Evolutionary conservation across 1,284 basidiomycete species (phyloP), one percentile per base, ranked within the genome.

Genomic region (Testicularia cyperi): DNA sequence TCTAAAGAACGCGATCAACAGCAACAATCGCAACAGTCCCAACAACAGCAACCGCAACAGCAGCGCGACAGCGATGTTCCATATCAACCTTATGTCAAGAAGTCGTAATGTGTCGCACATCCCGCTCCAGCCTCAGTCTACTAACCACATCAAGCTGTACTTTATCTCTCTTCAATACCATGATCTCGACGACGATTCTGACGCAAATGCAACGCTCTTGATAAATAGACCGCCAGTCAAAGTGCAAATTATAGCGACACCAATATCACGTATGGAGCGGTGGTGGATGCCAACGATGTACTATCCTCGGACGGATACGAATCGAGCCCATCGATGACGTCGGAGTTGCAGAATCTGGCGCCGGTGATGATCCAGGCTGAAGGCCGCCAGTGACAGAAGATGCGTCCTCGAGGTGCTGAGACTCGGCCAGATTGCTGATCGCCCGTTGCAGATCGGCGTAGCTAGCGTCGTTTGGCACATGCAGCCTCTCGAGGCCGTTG

Each of bases 231-330:
- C n/a, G n/a, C n/a, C n/a, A n/a, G n/a, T n/a, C n/a, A n/a, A n/a
- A n/a, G 37, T 3, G 19, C 1, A 14, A 9, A 6, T 4, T 34
- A 20, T 44, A 2, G 35, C 25, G 15, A 47, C 33, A 6, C n/a
- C n/a, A n/a, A n/a, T n/a, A n/a, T n/a, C n/a, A n/a, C n/a, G n/a
- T n/a, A n/a, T n/a, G n/a, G n/a, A n/a, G n/a, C n/a, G 52, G 43
- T 5, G 58, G 58, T 1, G 58, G 46, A 33, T 42, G 51, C 58
- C 52, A 62, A 3, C 52, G 43, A 38, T 55, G 58, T 8, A 62
- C 49, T 0, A 51, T 61, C 12, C 57, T 38, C 15, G 48, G 44
- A 28, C 56, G 25, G 5, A 53, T 23, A 13, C 54, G 25, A 8
- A 43, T 27, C n/a, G 39, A 43, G 18, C 37, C 22, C 13, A 47